A percentile compares a stretch with the other conserved stretches of the same genome.
phyloP scores from a whole-genome alignment of 805 yeast genomes.

The Candida glaebosa region DNA sequence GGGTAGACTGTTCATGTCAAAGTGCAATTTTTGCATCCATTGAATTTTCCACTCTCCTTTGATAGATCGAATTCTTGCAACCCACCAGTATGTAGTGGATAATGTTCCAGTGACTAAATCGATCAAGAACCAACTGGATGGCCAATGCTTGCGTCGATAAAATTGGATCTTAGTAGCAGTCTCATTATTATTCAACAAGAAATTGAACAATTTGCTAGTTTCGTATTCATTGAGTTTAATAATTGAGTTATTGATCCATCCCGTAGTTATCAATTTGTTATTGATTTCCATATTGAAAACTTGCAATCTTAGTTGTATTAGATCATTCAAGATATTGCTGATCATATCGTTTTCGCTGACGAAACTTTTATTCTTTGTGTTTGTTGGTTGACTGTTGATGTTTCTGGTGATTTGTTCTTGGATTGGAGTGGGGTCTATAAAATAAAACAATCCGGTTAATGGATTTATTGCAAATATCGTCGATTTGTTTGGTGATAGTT shows the following conservation, averaged over 20 bases:
- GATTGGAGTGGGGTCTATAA: conserved; percentile 36
- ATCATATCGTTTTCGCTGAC: conserved; percentile 31
- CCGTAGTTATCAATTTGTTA: conserved; percentile 57
- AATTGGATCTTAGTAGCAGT: conserved; percentile 22
- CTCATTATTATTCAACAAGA: conserved; percentile 16
- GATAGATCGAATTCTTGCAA: conserved; percentile 45
- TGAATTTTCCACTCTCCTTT: conserved; percentile 55
- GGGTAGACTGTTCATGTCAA: conserved; percentile 4
- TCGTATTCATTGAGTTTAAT: conserved; percentile 51
- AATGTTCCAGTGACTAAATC: conserved; percentile 35
- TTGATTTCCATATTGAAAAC: conserved; percentile 49
- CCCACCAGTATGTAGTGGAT: conserved; percentile 48
- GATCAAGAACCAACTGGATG: conserved; percentile 52
- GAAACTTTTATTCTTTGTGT: conserved; percentile 17
- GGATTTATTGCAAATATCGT: conserved; percentile 39
- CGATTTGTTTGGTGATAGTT: conserved; percentile 28
- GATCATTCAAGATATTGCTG: conserved; percentile 23
- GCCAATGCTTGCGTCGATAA: conserved; percentile 53
- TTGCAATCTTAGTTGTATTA: conserved; percentile 48
- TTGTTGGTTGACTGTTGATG: conserved; percentile 25
- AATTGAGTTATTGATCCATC: conserved; percentile 63
- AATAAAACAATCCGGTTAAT: conserved; percentile 38
- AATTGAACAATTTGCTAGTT: conserved; percentile 35
- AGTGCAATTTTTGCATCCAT: conserved; percentile 40
- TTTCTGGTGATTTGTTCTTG: conserved; percentile 28